Evolutionary conservation across 2,329 filamentous ascomycete species (phyloP).

Genomic region (Paramyrothecium roridum): DNA sequence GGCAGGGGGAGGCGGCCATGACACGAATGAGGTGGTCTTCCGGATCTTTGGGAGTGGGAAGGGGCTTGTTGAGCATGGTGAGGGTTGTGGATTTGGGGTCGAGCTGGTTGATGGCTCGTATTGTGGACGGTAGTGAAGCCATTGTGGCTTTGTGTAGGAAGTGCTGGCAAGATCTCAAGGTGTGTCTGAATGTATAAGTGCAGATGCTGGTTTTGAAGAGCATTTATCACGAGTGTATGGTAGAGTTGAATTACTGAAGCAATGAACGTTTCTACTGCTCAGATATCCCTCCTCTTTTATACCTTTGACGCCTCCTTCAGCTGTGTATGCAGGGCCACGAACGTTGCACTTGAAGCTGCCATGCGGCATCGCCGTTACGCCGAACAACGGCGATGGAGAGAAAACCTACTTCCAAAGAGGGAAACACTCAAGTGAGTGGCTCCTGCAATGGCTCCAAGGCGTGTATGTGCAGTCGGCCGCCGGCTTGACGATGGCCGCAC

Average conservation of each 20-base stretch:
- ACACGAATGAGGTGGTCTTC: conserved; percentile 27
- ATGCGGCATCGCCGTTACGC: neutral
- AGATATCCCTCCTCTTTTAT: neutral
- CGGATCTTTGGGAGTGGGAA: conserved; percentile 15
- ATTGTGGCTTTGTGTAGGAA: neutral
- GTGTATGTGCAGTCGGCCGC: neutral
- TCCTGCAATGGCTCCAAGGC: neutral
- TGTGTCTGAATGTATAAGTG: neutral
- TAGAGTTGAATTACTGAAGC: neutral
- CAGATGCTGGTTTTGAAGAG: no score
- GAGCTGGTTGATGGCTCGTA: neutral
- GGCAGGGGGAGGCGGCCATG: conserved; percentile 25
- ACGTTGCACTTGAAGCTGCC: neutral
- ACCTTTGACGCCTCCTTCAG: neutral
- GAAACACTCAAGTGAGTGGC: neutral
- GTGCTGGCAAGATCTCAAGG: neutral
- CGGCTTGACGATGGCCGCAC: neutral
- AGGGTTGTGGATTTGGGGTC: neutral
- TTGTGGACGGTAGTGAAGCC: neutral
- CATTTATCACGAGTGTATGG: neutral
- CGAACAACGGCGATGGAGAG: neutral
- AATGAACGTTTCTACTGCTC: neutral
- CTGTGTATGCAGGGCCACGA: neutral
- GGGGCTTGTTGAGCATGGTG: neutral
- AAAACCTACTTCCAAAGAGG: neutral